Conservation (phyloP, 2,329 filamentous ascomycete genomes). For the Neobulgaria alba region DNA sequence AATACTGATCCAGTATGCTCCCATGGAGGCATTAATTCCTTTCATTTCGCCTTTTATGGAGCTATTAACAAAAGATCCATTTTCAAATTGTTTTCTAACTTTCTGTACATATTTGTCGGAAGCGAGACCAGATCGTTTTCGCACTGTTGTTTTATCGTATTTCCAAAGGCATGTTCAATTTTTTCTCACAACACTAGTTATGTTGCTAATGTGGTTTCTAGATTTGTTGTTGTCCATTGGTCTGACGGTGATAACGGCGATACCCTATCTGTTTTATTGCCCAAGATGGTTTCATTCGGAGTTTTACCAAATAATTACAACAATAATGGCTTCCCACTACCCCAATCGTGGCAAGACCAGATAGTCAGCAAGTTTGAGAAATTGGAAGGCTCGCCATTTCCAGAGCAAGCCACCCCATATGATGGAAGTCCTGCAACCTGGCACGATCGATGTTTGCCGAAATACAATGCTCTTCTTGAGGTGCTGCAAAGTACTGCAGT, state of each 20-base stretch:
- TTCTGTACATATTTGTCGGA: slow-evolving; percentile 80
- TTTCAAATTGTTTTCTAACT: slow-evolving; percentile 67
- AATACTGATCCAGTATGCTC: slow-evolving; percentile 64
- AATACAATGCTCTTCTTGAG: slow-evolving; percentile 58
- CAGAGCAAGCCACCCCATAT: slow-evolving; percentile 49
- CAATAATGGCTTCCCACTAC: slow-evolving; percentile 47
- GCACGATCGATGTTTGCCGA: slow-evolving; percentile 55
- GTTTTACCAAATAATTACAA: slow-evolving; percentile 46
- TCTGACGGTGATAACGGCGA: slow-evolving; percentile 55
- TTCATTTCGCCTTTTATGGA: slow-evolving; percentile 58
- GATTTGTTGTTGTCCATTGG: slow-evolving; percentile 72
- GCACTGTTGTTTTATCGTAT: slow-evolving; percentile 66
- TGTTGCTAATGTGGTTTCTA: slow-evolving; percentile 26
- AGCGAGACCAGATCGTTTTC: slow-evolving; percentile 65
- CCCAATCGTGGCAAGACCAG: slow-evolving; percentile 63
- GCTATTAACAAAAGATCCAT: slow-evolving; percentile 52
- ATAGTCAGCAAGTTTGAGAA: slow-evolving; percentile 62
- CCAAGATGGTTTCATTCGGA: slow-evolving; percentile 49
- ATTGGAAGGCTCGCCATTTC: slow-evolving; percentile 55
- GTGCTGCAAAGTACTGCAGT: slow-evolving; percentile 53
- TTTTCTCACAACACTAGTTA: background rate
- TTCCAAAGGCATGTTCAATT: slow-evolving; percentile 57
- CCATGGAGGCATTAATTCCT: slow-evolving; percentile 71
- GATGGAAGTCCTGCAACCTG: slow-evolving; percentile 54
- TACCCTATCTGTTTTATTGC: slow-evolving; percentile 59